phyloP scores from a whole-genome alignment of 371 early-diverging fungal genomes.

The Syncephalis plumigaleata region DNA sequence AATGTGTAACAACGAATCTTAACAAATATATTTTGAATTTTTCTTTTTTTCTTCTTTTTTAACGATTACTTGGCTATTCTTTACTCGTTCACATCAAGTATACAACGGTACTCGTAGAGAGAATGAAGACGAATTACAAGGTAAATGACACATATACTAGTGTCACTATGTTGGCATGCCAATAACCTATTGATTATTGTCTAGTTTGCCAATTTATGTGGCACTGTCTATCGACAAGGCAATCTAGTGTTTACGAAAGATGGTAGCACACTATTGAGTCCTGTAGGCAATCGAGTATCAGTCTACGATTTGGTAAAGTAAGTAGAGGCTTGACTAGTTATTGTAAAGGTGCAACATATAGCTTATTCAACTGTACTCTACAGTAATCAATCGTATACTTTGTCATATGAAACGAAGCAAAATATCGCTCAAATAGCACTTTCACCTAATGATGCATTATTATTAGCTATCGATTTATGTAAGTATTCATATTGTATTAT shows the following conservation, averaged over 20 bases:
- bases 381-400: slow-evolving; percentile 79
- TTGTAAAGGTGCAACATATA: too few relatives aligned
- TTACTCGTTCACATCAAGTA: too few relatives aligned
- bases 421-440: slow-evolving; percentile 78
- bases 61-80: too few relatives aligned
- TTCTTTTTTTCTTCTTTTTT: too few relatives aligned
- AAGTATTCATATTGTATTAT: slow-evolving; percentile 34
- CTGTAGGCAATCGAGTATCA: slow-evolving; percentile 91
- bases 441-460: slow-evolving; percentile 69
- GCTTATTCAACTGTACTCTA: too few relatives aligned
- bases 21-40: too few relatives aligned
- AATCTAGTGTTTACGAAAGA: slow-evolving; percentile 91
- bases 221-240: slow-evolving; percentile 89
- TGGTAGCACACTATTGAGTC: slow-evolving; percentile 81
- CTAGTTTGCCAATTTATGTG: slow-evolving; percentile 86
- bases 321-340: slow-evolving; percentile 11
- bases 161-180: too few relatives aligned
- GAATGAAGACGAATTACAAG: too few relatives aligned
- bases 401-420: slow-evolving; percentile 83
- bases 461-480: slow-evolving; percentile 73
- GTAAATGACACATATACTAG: too few relatives aligned
- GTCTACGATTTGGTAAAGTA: slow-evolving; percentile 90
- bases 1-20: too few relatives aligned
- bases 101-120: too few relatives aligned
- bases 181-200: too few relatives aligned